Percentiles rank a stretch among this genome's conserved stretches.
Evolutionary conservation across 345 rosid species (phyloP).

Genomic region (Citrus cavaleriei): DNA sequence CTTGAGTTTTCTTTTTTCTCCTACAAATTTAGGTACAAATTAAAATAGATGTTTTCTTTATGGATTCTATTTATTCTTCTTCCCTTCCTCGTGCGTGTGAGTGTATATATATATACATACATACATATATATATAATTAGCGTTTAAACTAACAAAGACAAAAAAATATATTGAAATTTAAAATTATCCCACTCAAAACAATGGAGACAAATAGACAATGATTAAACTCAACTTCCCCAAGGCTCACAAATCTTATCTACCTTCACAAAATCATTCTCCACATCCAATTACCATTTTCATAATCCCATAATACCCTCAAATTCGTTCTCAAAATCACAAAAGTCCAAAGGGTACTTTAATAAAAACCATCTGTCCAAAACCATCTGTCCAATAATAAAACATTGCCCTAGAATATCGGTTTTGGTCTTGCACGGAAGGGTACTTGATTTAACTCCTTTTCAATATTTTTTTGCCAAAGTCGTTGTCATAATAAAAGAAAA

Average conservation of each 20-base stretch:
- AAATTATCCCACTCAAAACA: background rate
- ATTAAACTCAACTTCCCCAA: slow-evolving; percentile 10
- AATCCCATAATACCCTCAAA: slow-evolving; percentile 3
- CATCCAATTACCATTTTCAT: slow-evolving; percentile 3
- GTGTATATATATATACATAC: too few species aligned
- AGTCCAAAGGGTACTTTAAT: slow-evolving; percentile 3
- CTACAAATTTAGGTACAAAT: too few species aligned
- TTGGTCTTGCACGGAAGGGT: slow-evolving; percentile 36
- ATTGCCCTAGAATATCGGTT: slow-evolving; percentile 25
- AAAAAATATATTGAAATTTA: background rate
- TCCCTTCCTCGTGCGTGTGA: too few species aligned
- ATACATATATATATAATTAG: too few species aligned
- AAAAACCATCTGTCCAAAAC: background rate
- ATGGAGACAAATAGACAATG: slow-evolving; percentile 7
- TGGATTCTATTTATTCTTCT: too few species aligned
- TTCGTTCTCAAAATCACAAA: background rate
- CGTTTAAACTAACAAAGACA: background rate
- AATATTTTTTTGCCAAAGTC: slow-evolving; percentile 4
- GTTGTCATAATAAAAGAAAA: background rate
- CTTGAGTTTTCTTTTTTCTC: too few species aligned
- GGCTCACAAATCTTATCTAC: slow-evolving; percentile 18
- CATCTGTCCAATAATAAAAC: slow-evolving; percentile 1
- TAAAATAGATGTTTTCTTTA: too few species aligned
- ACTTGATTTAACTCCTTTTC: slow-evolving; percentile 31
- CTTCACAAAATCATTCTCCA: slow-evolving; percentile 5